A percentile compares a stretch with the other conserved stretches of the same genome.
These are phyloP conservation scores for Logfia minima DNA, from an alignment of 129 eudicot species.

Conservation along the genomic window DNA sequence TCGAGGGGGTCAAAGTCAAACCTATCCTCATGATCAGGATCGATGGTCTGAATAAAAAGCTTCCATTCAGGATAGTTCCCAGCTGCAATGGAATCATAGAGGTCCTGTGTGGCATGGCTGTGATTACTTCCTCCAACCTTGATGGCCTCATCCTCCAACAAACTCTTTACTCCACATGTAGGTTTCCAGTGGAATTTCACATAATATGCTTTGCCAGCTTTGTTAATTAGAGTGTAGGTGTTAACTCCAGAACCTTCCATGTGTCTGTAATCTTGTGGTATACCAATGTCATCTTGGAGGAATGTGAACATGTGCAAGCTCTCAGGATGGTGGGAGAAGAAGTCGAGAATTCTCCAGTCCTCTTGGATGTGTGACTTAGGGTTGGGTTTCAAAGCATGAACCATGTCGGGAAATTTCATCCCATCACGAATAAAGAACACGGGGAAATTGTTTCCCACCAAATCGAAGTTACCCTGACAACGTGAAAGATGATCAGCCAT, in stretches of 20 bases:
- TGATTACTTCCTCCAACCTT: slow-evolving; percentile 46
- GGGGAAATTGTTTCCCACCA: slow-evolving; percentile 91
- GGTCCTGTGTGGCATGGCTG: slow-evolving; percentile 61
- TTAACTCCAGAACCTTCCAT: slow-evolving; percentile 85
- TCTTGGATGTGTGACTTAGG: slow-evolving; percentile 89
- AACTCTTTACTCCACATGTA: slow-evolving; percentile 64
- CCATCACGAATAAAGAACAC: slow-evolving; percentile 77
- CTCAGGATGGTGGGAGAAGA: slow-evolving; percentile 77
- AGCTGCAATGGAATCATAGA: slow-evolving; percentile 71
- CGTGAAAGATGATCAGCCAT: background rate
- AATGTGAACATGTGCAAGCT: slow-evolving; percentile 76
- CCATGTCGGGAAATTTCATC: slow-evolving; percentile 88
- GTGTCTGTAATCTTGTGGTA: slow-evolving; percentile 80
- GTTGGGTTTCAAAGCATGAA: slow-evolving; percentile 79
- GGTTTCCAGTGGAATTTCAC: slow-evolving; percentile 90
- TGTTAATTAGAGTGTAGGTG: slow-evolving; percentile 69
- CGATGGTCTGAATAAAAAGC: slow-evolving; percentile 67
- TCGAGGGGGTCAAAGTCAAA: slow-evolving; percentile 85
- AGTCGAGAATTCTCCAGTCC: slow-evolving; percentile 74
- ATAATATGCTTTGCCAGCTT: slow-evolving; percentile 65
- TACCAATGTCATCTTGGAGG: slow-evolving; percentile 71
- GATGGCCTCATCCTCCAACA: slow-evolving; percentile 63
- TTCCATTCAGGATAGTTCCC: slow-evolving; percentile 82
- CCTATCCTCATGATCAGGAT: slow-evolving; percentile 68
- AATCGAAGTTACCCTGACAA: slow-evolving; percentile 72